phyloP scores from a whole-genome alignment of 1,284 basidiomycete genomes.

The Pseudozyma sp. region DNA sequence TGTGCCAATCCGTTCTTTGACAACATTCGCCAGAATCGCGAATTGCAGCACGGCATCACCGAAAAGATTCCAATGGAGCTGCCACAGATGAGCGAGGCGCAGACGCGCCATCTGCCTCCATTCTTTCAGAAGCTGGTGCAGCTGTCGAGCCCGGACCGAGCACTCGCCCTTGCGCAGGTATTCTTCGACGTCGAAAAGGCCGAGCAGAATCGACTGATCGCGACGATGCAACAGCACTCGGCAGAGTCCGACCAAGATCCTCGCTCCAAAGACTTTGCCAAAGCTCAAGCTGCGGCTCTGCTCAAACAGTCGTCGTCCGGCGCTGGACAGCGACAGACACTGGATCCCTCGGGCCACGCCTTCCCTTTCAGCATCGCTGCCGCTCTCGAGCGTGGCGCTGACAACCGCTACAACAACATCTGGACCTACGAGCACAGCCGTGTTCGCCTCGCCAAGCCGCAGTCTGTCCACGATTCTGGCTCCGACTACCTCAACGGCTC shows the following conservation, averaged over 20 bases:
- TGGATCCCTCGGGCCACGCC: constrained; percentile 22
- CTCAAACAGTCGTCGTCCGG: constrained; percentile 23
- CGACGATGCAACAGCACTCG: constrained; percentile 90
- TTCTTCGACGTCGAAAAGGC: constrained; percentile 90
- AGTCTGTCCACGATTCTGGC: constrained; percentile 39
- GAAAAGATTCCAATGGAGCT: constrained; percentile 62
- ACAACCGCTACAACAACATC: constrained; percentile 88
- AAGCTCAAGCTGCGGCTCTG: constrained; percentile 23
- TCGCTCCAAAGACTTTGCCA: constrained; percentile 41
- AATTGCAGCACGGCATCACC: constrained; percentile 82
- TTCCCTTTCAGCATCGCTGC: constrained; percentile 94
- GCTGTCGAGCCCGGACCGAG: constrained; percentile 73
- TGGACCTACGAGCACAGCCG: constrained; percentile 91
- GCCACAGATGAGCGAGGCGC: constrained; percentile 39
- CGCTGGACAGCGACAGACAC: constrained; percentile 1
- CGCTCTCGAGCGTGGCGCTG: constrained; percentile 91
- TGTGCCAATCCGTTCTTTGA: constrained; percentile 75
- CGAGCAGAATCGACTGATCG: constrained; percentile 88
- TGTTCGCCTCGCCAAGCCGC: constrained; percentile 55
- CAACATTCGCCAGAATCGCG: constrained; percentile 92
- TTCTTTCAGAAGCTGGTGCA: constrained; percentile 83
- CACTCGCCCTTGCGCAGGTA: constrained; percentile 85
- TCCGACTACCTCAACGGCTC: constrained; percentile 66
- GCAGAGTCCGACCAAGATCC: constrained; percentile 65
- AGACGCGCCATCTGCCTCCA: constrained; percentile 75